phyloP scores from a whole-genome alignment of 768 basidiomycete genomes.

The Tulasnella sp. region DNA sequence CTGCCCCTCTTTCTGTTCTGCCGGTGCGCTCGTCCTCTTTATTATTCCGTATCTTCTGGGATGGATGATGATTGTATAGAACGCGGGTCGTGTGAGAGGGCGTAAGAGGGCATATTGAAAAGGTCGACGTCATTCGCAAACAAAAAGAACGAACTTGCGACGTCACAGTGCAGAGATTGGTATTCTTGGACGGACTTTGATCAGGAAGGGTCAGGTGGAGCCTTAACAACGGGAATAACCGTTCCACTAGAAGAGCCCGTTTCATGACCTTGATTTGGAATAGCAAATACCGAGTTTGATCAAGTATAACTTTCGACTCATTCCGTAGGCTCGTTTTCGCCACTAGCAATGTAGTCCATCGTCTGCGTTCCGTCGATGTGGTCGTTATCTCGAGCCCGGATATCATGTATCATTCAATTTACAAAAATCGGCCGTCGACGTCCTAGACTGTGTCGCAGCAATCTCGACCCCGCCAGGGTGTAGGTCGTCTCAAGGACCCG shows the following conservation, averaged over 20 bases:
- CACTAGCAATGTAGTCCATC: too few species aligned
- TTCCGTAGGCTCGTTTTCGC: background rate
- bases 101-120: background rate
- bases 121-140: background rate
- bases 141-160: background rate
- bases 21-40: background rate
- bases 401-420: background rate
- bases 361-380: background rate
- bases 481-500: background rate
- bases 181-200: background rate
- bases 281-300: background rate
- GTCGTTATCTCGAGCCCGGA: background rate
- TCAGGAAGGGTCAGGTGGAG: background rate
- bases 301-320: background rate
- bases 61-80: background rate
- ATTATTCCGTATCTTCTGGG: constrained; percentile 1
- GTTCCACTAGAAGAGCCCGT: background rate
- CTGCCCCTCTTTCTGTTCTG: background rate
- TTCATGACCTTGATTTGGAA: background rate
- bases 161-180: background rate
- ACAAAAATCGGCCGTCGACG: background rate
- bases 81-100: background rate
- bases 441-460: background rate
- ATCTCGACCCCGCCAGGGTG: background rate
- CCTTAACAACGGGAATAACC: background rate